These are phyloP conservation scores for Angophora floribunda DNA, from an alignment of 345 rosid genomes.

Conservation along the genomic window DNA sequence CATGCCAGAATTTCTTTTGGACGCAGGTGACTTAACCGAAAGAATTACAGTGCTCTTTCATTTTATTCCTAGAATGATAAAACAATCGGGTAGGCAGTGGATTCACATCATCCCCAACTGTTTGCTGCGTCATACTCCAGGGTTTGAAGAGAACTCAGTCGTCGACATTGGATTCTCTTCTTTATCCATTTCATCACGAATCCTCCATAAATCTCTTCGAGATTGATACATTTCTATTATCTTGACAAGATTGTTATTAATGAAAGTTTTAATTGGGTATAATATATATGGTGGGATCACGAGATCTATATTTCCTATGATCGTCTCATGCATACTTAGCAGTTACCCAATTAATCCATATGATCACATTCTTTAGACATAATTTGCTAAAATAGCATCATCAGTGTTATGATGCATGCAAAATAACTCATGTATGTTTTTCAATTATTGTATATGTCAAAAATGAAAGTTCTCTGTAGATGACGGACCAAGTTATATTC, in stretches of 20 bases:
- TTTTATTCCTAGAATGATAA: neutral
- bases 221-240: neutral
- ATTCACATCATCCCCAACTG: neutral
- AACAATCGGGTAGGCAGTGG: neutral
- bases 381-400: too few relatives aligned
- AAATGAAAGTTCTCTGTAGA: too few relatives aligned
- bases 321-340: too few relatives aligned
- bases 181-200: neutral
- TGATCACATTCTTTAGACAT: too few relatives aligned
- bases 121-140: neutral
- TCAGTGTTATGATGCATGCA: too few relatives aligned
- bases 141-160: neutral
- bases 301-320: too few relatives aligned
- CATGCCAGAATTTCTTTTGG: neutral
- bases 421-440: too few relatives aligned
- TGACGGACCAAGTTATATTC: too few relatives aligned
- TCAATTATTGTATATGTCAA: too few relatives aligned
- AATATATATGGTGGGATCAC: too few relatives aligned
- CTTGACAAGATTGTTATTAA: neutral
- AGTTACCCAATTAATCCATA: too few relatives aligned
- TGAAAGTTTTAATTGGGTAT: neutral
- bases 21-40: neutral
- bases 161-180: neutral
- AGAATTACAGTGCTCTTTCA: neutral
- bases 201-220: neutral